Evolutionary conservation across 306 rosid species (phyloP), one percentile per base, ranked within the genome.

Genomic region (Glycine soja): DNA sequence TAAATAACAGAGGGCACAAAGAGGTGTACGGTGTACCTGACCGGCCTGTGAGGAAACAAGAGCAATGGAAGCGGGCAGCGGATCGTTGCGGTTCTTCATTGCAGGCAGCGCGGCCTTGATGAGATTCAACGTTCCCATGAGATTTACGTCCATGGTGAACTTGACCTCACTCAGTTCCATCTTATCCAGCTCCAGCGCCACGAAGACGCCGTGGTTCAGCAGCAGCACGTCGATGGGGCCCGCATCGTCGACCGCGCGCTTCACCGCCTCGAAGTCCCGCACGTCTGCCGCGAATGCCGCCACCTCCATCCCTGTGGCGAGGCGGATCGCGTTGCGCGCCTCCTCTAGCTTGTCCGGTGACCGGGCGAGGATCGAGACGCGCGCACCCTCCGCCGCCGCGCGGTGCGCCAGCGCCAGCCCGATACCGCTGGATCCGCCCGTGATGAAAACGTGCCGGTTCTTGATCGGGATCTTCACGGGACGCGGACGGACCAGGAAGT

Each of bases 391-490:
- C 6, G 83, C 32, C 2, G 97, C 95, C 13, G 99, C 99, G 12
- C 61, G 94, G 82, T 87, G 95, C 2, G 99, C 97, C 51, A 95
- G 87, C 43, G 97, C 97, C 4, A 95, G 97, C 0, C 99, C 99
- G 77, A 95, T 95, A 53, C 99, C 99, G 65, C 97, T 95, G 7
- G 99, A 95, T 78, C 97, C 98, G 1, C 99, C 96, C 8, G 99
- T 93, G 86, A 95, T 91, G 89, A 95, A 95, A 3, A 95, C 95
- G 54, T 95, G 99, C 59, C 99, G 99, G 68, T 89, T 91, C 78
- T 88, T 89, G 80, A 95, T 81, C 0, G 93, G 94, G 83, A 95
- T 83, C 56, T 78, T 85, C 62, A 81, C 89, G 4, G 96, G 88
- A 13, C 86, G 91, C 1, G 99, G 99, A 0, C 97, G 97, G 9